Evolutionary conservation across 2,329 filamentous ascomycete species (phyloP), one percentile per base, ranked within the genome.

Genomic region (Penicillium sp.): DNA sequence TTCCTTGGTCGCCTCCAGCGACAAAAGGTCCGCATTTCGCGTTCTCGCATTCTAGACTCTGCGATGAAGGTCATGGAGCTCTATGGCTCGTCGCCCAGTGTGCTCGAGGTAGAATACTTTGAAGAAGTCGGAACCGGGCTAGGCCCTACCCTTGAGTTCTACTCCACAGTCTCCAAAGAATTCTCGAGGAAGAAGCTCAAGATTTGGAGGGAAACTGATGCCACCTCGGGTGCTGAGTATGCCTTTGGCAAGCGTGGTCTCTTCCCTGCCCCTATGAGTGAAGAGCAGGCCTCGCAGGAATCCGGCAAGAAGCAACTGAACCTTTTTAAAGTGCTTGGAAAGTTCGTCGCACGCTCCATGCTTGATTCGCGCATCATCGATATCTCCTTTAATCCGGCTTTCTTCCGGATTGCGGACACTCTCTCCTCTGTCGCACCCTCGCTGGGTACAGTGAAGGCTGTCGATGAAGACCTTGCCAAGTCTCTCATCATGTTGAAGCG

Each of bases 41-140:
- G 95, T 46, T 87, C 87, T n/a, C 93, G 96, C 70, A 97, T 99
- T 49, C 83, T 99, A 7, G 95, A 99, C 75, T 98, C 95, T 14
- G 95, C 95, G 0, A 83, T 98, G 75, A 99, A 99, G 78, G 95
- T 99, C 33, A 98, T 99, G 94, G 94, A 99, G 70, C 85, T 98
- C 2, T 99, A 99, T 71, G 95, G 95, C 0, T 92, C 92, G n/a
- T 96, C 94, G 0, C 92, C 96, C 61, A 98, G 94, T 74, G 91
- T 98, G 30, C 81, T 99, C 0, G 95, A 99, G 73, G 94, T 99
- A 1, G 96, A 99, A 72, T 99, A 99, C 73, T 99, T 99, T 68
- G 95, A 98, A 71, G 95, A 99, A 78, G 95, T 99, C 25, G 95
- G 95, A 59, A 99, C 96, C 26, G 95, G 95, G 51, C 83, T 99